A percentile compares a stretch with the other conserved stretches of the same genome.
These are phyloP conservation scores for Acanthamoeba healyi DNA, from an alignment of 208 protist genomes.

Conservation along the genomic window DNA sequence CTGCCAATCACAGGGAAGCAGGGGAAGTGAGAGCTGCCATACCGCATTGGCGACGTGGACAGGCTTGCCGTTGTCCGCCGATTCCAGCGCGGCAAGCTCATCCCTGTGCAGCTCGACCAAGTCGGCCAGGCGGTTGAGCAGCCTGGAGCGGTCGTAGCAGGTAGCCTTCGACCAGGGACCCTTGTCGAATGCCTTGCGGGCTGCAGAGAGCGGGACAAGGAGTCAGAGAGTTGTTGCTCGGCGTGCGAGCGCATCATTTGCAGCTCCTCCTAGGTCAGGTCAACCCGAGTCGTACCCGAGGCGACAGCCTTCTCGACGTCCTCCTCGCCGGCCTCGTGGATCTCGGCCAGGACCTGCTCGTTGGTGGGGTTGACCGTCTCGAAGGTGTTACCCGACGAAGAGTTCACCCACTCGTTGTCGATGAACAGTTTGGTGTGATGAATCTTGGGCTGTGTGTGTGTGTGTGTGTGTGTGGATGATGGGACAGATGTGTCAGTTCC, in stretches of 20 bases:
- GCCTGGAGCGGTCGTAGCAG: slow-evolving; percentile 72
- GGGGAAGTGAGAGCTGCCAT: not conserved
- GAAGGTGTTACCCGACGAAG: slow-evolving; percentile 90
- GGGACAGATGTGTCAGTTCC: no score
- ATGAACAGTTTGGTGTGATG: slow-evolving; percentile 92
- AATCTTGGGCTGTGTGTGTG: slow-evolving; percentile 38
- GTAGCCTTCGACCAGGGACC: slow-evolving; percentile 59
- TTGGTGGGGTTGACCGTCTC: slow-evolving; percentile 91
- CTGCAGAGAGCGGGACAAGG: no score
- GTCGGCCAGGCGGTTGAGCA: slow-evolving; percentile 91
- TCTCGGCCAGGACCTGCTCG: slow-evolving; percentile 90
- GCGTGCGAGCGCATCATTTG: no score
- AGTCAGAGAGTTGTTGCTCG: no score
- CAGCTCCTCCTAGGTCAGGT: no score
- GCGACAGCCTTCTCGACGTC: slow-evolving; percentile 89
- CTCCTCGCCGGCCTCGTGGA: slow-evolving; percentile 89
- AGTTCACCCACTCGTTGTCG: slow-evolving; percentile 92
- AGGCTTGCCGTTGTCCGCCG: slow-evolving; percentile 94
- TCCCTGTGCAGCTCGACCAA: slow-evolving; percentile 88
- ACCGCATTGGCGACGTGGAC: slow-evolving; percentile 86
- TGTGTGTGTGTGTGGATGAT: no score
- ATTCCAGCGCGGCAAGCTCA: slow-evolving; percentile 92
- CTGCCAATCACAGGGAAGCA: not conserved
- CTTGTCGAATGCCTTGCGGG: slow-evolving; percentile 89
- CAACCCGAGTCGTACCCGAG: slow-evolving; percentile 85